Evolutionary conservation across 1,284 basidiomycete genomes (phyloP), one percentile per base, ranked within the genome.

Genomic region (Stygiomarasmius scandens): DNA sequence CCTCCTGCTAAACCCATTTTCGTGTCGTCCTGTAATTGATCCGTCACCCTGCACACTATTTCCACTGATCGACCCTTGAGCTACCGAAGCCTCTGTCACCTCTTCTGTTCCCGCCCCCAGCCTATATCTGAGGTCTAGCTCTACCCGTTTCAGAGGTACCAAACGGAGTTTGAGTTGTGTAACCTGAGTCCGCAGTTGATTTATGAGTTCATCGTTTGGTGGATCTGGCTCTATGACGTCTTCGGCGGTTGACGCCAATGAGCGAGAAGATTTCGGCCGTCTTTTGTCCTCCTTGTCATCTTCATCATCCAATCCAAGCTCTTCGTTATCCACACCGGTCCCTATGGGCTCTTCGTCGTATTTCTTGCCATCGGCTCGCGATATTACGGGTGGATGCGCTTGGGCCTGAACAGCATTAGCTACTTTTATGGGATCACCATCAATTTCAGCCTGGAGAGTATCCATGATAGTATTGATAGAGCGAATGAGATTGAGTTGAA

Each of bases 401-500:
- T 43, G 51, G 9, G 50, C 52, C 44, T 56, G 38, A n/a, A 41
- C 16, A 19, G 38, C 38, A n/a, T 12, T 16, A n/a, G 38, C n/a
- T 34, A 8, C 32, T 16, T 16, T 19, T 19, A 66, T 41, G 20
- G 66, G 64, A 20, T 68, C 67, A 5, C 65, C 67, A 49, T 74
- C 68, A 61, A 79, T 72, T 58, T 82, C 80, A 11, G 74, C 68
- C 58, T 75, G 72, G 50, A 84, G 69, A 8, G 75, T 67, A 51
- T 84, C 82, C 56, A 87, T 73, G 54, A 88, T 85, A 52, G 74
- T 72, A 59, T 81, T 79, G 43, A 87, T 71, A 41, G 83, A 82
- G 24, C 82, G 80, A 53, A 87, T 77, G 63, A 89, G 79, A 69
- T 88, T 89, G 65, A 88, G 80, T 61, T 86, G 85, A 55, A 88